Conservation (phyloP, 495 filamentous ascomycete genomes). For the Penicillium ucsense region DNA sequence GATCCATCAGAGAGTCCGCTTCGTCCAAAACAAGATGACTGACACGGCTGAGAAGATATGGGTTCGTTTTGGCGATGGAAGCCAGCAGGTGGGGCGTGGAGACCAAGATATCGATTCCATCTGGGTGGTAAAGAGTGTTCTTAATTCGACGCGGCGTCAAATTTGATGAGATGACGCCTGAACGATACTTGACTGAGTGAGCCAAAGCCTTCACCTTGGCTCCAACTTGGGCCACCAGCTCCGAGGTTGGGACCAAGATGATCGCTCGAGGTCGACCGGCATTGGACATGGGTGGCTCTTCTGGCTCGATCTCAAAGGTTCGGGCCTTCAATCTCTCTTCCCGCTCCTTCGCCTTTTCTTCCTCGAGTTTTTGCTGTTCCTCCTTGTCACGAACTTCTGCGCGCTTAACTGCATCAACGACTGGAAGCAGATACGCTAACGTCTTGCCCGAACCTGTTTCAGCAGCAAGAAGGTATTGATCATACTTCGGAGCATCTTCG, state of each 20-base stretch:
- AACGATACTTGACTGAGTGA: slow-evolving; percentile 74
- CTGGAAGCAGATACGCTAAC: slow-evolving; percentile 76
- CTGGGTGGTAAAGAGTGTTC: slow-evolving; percentile 67
- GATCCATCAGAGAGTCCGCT: slow-evolving; percentile 89
- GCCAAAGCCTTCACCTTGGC: slow-evolving; percentile 66
- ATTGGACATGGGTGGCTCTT: slow-evolving; percentile 44
- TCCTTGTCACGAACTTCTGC: slow-evolving; percentile 56
- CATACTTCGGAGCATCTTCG: slow-evolving; percentile 33
- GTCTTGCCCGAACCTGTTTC: slow-evolving; percentile 98
- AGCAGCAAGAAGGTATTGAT: slow-evolving; percentile 80
- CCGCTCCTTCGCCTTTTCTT: slow-evolving; percentile 34
- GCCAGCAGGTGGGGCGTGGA: slow-evolving; percentile 81
- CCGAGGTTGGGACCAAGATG: slow-evolving; percentile 86
- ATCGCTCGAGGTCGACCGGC: slow-evolving; percentile 72
- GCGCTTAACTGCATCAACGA: slow-evolving; percentile 72
- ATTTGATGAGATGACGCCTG: slow-evolving; percentile 67
- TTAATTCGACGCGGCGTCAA: slow-evolving; percentile 72
- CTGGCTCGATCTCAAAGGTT: slow-evolving; percentile 44
- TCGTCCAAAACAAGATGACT: slow-evolving; percentile 85
- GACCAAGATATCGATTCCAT: slow-evolving; percentile 77
- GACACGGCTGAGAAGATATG: slow-evolving; percentile 80
- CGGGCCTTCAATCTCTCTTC: slow-evolving; percentile 40
- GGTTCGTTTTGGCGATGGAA: slow-evolving; percentile 75
- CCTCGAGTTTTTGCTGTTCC: slow-evolving; percentile 41
- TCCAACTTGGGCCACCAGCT: slow-evolving; percentile 85